These are phyloP conservation scores for Phytopythium aichiense DNA, from an alignment of 352 stramenopile species.

Conservation along the genomic window DNA sequence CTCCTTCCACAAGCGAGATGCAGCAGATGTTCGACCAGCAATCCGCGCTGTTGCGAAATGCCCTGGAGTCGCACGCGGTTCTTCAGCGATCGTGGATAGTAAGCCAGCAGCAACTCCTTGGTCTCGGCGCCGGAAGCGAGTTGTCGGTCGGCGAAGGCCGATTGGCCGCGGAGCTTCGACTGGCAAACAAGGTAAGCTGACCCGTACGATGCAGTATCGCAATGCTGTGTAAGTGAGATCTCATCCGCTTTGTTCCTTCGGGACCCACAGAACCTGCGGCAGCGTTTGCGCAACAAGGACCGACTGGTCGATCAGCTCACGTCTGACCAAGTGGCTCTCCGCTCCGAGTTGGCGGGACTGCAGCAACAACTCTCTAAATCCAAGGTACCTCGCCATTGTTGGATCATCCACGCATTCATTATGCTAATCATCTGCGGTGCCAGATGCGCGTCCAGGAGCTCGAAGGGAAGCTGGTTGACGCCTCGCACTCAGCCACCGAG, in stretches of 20 bases:
- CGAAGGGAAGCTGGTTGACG: conserved; percentile 4
- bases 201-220: background rate
- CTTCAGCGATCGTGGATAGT: conserved; percentile 76
- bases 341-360: conserved; percentile 47
- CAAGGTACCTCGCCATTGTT: conserved; percentile 28
- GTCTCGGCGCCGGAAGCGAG: conserved; percentile 35
- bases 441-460: conserved; percentile 5
- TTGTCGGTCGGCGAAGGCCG: conserved; percentile 82
- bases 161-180: conserved; percentile 68
- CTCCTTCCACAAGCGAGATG: conserved; percentile 83
- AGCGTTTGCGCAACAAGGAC: conserved; percentile 78
- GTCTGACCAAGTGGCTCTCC: conserved; percentile 62
- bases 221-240: background rate
- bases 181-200: conserved; percentile 80
- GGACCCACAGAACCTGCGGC: conserved; percentile 58
- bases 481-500: background rate
- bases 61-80: conserved; percentile 69
- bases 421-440: background rate
- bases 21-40: conserved; percentile 88
- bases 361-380: conserved; percentile 55
- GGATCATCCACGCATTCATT: background rate
- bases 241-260: conserved; percentile 3
- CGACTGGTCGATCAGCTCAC: conserved; percentile 78
- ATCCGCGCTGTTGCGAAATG: conserved; percentile 56
- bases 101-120: conserved; percentile 69